Evolutionary conservation across 371 early-diverging fungal species (phyloP).

Genomic region (Circinella umbellata): DNA sequence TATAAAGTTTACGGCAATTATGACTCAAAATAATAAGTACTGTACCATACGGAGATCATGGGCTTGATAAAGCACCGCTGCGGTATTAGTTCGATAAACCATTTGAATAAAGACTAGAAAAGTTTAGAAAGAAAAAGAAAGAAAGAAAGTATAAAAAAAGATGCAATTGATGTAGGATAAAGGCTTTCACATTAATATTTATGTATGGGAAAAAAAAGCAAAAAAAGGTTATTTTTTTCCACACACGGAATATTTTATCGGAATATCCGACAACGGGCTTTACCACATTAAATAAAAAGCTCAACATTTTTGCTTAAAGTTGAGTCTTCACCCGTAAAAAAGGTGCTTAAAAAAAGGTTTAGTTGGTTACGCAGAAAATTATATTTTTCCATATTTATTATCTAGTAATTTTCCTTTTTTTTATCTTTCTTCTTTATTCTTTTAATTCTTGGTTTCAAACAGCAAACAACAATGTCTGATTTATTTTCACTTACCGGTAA

Average conservation of each 20-base stretch:
- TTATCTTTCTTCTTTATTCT: constrained; percentile 3
- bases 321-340: too few species aligned
- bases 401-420: neutral
- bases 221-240: neutral
- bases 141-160: constrained; percentile 2
- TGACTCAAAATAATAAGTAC: neutral
- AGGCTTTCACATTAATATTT: neutral
- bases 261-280: neutral
- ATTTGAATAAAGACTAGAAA: neutral
- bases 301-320: too few species aligned
- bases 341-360: too few species aligned
- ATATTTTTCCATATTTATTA: too few species aligned
- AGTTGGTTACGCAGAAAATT: too few species aligned
- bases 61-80: constrained; percentile 23
- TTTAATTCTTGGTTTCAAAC: neutral
- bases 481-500: constrained; percentile 38
- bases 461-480: neutral
- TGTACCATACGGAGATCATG: constrained; percentile 23
- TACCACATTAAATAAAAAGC: neutral
- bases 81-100: constrained; percentile 19
- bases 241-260: neutral
- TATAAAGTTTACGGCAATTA: neutral
- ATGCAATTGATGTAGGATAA: neutral
- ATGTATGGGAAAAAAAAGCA: neutral
- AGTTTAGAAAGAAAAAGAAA: neutral